Evolutionary conservation across 257 asterid genomes (phyloP).

Genomic region (Dorcoceras hygrometricum): DNA sequence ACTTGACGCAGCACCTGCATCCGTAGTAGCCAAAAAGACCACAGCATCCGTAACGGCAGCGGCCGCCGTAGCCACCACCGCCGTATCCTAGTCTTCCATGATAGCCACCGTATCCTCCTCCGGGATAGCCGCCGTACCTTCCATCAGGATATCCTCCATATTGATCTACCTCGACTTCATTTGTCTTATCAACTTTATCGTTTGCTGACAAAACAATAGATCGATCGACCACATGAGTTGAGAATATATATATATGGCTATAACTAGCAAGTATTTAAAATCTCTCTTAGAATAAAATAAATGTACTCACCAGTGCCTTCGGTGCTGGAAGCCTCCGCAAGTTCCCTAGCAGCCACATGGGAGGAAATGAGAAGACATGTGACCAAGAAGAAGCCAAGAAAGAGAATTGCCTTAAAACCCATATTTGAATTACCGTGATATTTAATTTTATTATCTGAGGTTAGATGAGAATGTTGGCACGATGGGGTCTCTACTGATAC

Average conservation of each 20-base stretch:
- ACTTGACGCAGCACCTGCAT: neutral
- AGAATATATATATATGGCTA: too few species aligned
- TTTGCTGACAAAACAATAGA: neutral
- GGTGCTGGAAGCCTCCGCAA: constrained; percentile 15
- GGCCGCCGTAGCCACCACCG: constrained; percentile 3
- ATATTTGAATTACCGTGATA: constrained; percentile 9
- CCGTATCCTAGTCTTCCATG: neutral
- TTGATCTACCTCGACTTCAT: constrained; percentile 20
- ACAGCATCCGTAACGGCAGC: neutral
- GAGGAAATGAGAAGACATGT: neutral
- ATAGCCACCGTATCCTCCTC: constrained; percentile 23
- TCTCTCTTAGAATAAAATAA: too few species aligned
- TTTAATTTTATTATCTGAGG: neutral
- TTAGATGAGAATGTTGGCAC: neutral
- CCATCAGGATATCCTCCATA: constrained; percentile 1
- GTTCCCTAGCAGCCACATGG: constrained; percentile 15
- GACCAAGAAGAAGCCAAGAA: constrained; percentile 20
- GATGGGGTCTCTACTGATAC: neutral
- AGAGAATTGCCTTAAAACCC: constrained; percentile 11
- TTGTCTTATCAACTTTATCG: neutral
- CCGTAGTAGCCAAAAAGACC: neutral
- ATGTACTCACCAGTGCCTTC: neutral
- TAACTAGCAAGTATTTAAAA: too few species aligned
- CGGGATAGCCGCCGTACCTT: constrained; percentile 15
- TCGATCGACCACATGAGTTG: too few species aligned